A percentile compares a stretch with the other conserved stretches of the same genome.
phyloP scores from a whole-genome alignment of 208 protist species.

The Herpetomonas muscarum region DNA sequence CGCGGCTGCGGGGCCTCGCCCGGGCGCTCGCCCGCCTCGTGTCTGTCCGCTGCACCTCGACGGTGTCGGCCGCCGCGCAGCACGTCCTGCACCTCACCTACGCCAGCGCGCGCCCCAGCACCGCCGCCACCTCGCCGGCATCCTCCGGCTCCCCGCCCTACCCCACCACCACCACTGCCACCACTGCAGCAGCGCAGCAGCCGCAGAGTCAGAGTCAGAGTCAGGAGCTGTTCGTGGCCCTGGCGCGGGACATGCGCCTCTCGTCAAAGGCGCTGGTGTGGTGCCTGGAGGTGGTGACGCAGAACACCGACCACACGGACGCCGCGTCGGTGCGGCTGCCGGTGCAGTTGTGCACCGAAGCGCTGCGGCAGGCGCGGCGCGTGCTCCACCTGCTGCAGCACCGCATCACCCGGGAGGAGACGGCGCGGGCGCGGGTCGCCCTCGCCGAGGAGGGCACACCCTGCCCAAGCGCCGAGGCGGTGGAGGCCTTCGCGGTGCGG shows the following conservation, averaged over 20 bases:
- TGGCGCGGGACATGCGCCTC: conserved; percentile 50
- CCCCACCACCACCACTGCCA: neutral
- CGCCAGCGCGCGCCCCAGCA: neutral
- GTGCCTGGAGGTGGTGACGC: conserved; percentile 45
- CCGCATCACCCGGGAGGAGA: conserved; percentile 30
- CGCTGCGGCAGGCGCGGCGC: conserved; percentile 59
- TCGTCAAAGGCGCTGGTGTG: conserved; percentile 46
- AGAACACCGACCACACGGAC: conserved; percentile 40
- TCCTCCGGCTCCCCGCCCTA: neutral
- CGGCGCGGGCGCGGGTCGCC: neutral
- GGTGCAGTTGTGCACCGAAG: conserved; percentile 63
- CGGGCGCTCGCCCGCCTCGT: conserved; percentile 51
- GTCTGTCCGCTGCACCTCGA: conserved; percentile 75
- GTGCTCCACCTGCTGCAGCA: conserved; percentile 45
- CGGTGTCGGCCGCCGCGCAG: conserved; percentile 53
- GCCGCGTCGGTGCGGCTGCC: conserved; percentile 50
- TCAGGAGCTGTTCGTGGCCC: conserved; percentile 24
- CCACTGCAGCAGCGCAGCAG: neutral
- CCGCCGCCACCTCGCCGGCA: neutral
- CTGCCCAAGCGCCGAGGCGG: conserved; percentile 9
- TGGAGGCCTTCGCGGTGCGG: conserved; percentile 11
- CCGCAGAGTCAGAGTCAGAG: too few relatives aligned
- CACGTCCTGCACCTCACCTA: conserved; percentile 62
- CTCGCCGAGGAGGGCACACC: neutral
- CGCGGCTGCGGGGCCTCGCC: conserved; percentile 53